A percentile compares a stretch with the other conserved stretches of the same genome.
phyloP scores from a whole-genome alignment of 2,329 filamentous ascomycete species.

The Coniella vitis region DNA sequence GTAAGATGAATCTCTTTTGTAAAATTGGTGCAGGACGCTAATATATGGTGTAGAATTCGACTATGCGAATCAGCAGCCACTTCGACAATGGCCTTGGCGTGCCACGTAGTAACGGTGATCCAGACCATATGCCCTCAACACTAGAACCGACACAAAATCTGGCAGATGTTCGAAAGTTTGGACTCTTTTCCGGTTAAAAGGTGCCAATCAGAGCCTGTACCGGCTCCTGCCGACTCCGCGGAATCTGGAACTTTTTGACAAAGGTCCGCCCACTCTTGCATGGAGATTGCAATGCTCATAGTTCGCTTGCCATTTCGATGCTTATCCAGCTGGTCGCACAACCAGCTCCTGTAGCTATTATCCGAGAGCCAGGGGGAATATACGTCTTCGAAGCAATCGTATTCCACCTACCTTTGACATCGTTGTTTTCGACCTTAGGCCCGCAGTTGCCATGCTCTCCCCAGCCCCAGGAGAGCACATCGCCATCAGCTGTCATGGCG shows the following conservation, averaged over 20 bases:
- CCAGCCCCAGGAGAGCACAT: slow-evolving; percentile 88
- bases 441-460: slow-evolving; percentile 97
- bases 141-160: slow-evolving; percentile 69
- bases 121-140: slow-evolving; percentile 24
- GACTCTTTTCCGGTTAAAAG: slow-evolving; percentile 23
- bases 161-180: slow-evolving; percentile 52
- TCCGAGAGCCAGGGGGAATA: slow-evolving; percentile 42
- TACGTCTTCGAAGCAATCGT: slow-evolving; percentile 53
- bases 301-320: slow-evolving; percentile 27
- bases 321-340: slow-evolving; percentile 84
- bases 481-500: slow-evolving; percentile 56
- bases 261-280: neutral
- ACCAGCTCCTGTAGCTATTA: slow-evolving; percentile 67
- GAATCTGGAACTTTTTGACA: neutral
- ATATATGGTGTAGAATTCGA: slow-evolving; percentile 31
- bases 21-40: neutral
- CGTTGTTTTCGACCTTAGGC: slow-evolving; percentile 52
- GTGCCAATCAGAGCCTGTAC: neutral
- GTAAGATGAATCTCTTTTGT: slow-evolving; percentile 36
- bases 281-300: neutral
- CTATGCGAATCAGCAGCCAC: slow-evolving; percentile 19
- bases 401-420: slow-evolving; percentile 65
- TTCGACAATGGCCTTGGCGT: slow-evolving; percentile 15
- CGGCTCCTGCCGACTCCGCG: too few species aligned
- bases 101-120: neutral